These are phyloP conservation scores for Skeletonema marinoi DNA, from an alignment of 108 stramenopile species.

Conservation along the genomic window DNA sequence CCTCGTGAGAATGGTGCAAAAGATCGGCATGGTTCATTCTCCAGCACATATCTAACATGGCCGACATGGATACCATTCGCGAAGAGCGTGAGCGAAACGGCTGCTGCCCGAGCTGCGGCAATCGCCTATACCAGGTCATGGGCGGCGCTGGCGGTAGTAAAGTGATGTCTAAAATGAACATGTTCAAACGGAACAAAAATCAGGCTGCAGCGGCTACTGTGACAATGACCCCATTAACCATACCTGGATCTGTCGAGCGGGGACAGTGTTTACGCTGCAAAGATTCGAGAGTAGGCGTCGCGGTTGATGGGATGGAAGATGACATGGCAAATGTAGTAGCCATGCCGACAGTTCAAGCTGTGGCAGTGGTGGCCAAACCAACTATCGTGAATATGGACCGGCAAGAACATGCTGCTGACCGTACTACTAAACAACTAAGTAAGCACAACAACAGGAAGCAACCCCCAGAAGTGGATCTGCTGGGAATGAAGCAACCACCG, in stretches of 20 bases:
- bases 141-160: not conserved
- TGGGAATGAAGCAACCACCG: not conserved
- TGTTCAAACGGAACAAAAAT: slow-evolving; percentile 13
- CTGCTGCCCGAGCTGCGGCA: slow-evolving; percentile 50
- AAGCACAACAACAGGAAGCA: not conserved
- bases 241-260: slow-evolving; percentile 47
- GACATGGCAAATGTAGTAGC: not conserved
- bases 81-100: slow-evolving; percentile 36
- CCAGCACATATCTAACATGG: not conserved
- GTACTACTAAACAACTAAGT: not conserved
- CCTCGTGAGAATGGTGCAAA: too few relatives aligned
- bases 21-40: too few relatives aligned
- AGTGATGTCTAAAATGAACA: slow-evolving; percentile 9
- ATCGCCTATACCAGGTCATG: slow-evolving; percentile 35
- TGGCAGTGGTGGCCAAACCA: not conserved
- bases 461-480: not conserved
- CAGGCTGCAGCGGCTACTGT: not conserved
- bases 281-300: not conserved
- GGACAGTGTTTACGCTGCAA: slow-evolving; percentile 55
- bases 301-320: not conserved
- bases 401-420: not conserved
- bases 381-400: not conserved
- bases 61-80: slow-evolving; percentile 1
- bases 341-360: not conserved
- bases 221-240: slow-evolving; percentile 42